Evolutionary conservation across 140 eudicot genomes (phyloP).

Genomic region (Stevia rebaudiana): DNA sequence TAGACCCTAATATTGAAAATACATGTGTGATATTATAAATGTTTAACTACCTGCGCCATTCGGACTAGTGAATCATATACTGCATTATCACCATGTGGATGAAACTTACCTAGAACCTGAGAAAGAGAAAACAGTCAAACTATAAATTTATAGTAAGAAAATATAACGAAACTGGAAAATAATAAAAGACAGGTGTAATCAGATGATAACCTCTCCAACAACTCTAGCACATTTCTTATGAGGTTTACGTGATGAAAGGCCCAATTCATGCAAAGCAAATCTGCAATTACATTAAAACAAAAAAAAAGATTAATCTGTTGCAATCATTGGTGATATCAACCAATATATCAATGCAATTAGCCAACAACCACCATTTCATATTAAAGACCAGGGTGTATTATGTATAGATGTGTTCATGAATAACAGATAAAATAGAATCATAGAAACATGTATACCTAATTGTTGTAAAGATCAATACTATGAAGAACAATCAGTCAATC

Average conservation of each 20-base stretch:
- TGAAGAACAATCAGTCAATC: neutral
- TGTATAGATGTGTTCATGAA: neutral
- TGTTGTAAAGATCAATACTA: neutral
- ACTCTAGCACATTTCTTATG: slow-evolving; percentile 96
- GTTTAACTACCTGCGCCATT: slow-evolving; percentile 86
- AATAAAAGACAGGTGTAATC: neutral
- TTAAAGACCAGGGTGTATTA: neutral
- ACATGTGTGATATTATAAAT: neutral
- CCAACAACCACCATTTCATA: slow-evolving; percentile 1
- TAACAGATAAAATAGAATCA: neutral
- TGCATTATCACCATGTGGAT: slow-evolving; percentile 94
- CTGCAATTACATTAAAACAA: slow-evolving; percentile 39
- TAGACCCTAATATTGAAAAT: slow-evolving; percentile 9
- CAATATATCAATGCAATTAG: neutral
- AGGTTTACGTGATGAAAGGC: slow-evolving; percentile 91
- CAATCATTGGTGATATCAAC: neutral
- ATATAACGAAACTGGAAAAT: neutral
- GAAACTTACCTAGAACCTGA: slow-evolving; percentile 95
- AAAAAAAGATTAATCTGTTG: neutral
- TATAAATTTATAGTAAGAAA: slow-evolving; percentile 6
- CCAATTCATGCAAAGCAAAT: slow-evolving; percentile 94
- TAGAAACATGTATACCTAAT: neutral
- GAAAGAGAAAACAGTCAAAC: neutral
- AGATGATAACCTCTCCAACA: slow-evolving; percentile 80
- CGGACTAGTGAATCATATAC: slow-evolving; percentile 90